Conservation (phyloP, 2,329 filamentous ascomycete species). For the Alternaria postmessia region DNA sequence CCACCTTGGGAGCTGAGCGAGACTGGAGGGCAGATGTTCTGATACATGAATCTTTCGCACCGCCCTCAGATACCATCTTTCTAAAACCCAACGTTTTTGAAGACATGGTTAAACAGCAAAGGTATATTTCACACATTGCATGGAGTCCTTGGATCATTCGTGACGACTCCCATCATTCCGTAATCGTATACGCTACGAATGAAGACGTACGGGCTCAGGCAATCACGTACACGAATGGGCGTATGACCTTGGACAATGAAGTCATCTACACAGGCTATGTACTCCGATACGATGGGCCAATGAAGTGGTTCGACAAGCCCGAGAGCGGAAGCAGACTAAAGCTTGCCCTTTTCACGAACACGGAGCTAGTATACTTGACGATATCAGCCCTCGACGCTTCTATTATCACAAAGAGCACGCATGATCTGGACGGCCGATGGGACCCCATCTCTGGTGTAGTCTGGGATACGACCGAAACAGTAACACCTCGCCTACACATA, state of each 20-base stretch:
- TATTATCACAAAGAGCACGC: conserved; percentile 27
- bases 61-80: conserved; percentile 20
- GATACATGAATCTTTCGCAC: conserved; percentile 31
- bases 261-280: conserved; percentile 32
- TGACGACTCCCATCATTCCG: conserved; percentile 31
- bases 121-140: conserved; percentile 46
- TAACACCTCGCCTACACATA: conserved; percentile 44
- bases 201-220: conserved; percentile 38
- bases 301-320: conserved; percentile 40
- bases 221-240: conserved; percentile 25
- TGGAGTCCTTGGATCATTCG: conserved; percentile 52
- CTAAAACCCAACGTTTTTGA: conserved; percentile 37
- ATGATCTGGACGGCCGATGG: conserved; percentile 54
- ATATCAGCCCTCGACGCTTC: conserved; percentile 36
- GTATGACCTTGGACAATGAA: conserved; percentile 32
- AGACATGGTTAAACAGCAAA: conserved; percentile 42
- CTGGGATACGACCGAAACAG: conserved; percentile 40
- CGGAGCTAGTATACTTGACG: conserved; percentile 37
- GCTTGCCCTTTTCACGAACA: conserved; percentile 44
- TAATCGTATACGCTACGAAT: conserved; percentile 50
- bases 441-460: conserved; percentile 49
- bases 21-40: conserved; percentile 43
- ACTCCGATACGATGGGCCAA: conserved; percentile 35
- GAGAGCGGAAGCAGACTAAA: conserved; percentile 25
- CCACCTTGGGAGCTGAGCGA: conserved; percentile 33